A percentile compares a stretch with the other conserved stretches of the same genome.
These are phyloP conservation scores for Leccinum variicolor DNA, from an alignment of 768 basidiomycete genomes.

Conservation along the genomic window DNA sequence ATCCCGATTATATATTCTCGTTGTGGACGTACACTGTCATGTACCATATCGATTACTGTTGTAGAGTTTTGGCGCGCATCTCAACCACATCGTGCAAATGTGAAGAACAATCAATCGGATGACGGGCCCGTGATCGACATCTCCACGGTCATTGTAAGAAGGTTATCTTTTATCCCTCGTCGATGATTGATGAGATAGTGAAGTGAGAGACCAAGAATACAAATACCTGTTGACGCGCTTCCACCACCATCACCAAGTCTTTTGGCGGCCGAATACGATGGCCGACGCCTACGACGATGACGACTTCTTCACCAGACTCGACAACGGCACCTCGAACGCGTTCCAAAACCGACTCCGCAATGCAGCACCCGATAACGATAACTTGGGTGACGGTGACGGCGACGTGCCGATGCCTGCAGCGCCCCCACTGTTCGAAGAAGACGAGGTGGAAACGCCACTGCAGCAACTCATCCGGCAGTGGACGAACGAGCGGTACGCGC, in stretches of 20 bases:
- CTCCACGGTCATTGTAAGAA: not conserved
- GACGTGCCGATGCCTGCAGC: constrained; percentile 29
- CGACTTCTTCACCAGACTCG: constrained; percentile 29
- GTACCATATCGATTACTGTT: constrained; percentile 10
- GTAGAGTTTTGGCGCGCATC: not conserved
- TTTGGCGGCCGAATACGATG: not conserved
- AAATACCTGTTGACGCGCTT: not conserved
- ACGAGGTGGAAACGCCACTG: constrained; percentile 53
- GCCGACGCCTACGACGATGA: constrained; percentile 20
- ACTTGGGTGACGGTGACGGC: constrained; percentile 13
- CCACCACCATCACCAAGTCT: too few relatives aligned
- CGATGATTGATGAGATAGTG: not conserved
- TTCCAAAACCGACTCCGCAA: constrained; percentile 38
- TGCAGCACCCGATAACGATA: constrained; percentile 27
- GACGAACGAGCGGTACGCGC: constrained; percentile 83
- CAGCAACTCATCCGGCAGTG: constrained; percentile 75
- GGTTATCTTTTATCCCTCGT: not conserved
- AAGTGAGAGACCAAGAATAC: not conserved
- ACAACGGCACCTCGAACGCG: constrained; percentile 8
- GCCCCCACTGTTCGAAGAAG: constrained; percentile 30
- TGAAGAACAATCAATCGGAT: not conserved
- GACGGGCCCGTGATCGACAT: not conserved
- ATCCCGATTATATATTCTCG: not conserved
- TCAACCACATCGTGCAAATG: not conserved
- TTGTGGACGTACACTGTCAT: not conserved